Conservation (phyloP, 441 rosid species). For the Geranium incanum region DNA sequence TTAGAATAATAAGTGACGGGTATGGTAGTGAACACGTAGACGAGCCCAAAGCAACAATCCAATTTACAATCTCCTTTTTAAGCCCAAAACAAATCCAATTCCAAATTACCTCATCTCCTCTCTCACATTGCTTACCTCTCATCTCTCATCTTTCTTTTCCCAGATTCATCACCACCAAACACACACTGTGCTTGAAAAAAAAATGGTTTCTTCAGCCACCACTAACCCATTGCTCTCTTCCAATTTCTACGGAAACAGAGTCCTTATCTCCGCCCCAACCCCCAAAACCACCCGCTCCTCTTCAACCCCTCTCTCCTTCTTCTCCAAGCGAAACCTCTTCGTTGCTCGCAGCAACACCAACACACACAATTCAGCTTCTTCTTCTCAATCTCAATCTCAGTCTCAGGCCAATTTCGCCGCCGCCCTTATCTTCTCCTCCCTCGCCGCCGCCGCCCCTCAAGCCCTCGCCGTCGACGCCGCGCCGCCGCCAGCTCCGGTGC, state of each 20-base stretch:
- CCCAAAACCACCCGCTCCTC: constrained; percentile 41
- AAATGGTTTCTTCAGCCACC: too few species aligned
- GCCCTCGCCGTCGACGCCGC: constrained; percentile 53
- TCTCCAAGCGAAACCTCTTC: constrained; percentile 19
- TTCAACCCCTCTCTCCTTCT: constrained; percentile 20
- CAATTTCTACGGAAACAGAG: constrained; percentile 38
- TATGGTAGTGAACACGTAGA: too few species aligned
- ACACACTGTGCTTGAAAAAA: too few species aligned
- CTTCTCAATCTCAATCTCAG: constrained; percentile 20
- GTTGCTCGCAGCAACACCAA: constrained; percentile 25
- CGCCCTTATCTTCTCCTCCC: constrained; percentile 47
- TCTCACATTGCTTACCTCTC: background rate
- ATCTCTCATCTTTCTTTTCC: background rate
- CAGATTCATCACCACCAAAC: too few species aligned
- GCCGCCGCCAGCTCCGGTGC: constrained; percentile 34
- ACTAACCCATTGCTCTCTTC: constrained; percentile 45
- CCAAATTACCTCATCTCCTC: too few species aligned
- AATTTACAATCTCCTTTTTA: too few species aligned
- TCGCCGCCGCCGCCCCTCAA: constrained; percentile 32
- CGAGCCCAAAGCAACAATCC: too few species aligned
- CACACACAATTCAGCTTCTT: constrained; percentile 20
- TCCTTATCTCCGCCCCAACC: constrained; percentile 50
- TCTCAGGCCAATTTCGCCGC: constrained; percentile 47
- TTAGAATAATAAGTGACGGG: too few species aligned
- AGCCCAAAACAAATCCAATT: too few species aligned